These are phyloP conservation scores for Paramecium pentaurelia DNA, from an alignment of 73 alveolate species.

Conservation along the genomic window DNA sequence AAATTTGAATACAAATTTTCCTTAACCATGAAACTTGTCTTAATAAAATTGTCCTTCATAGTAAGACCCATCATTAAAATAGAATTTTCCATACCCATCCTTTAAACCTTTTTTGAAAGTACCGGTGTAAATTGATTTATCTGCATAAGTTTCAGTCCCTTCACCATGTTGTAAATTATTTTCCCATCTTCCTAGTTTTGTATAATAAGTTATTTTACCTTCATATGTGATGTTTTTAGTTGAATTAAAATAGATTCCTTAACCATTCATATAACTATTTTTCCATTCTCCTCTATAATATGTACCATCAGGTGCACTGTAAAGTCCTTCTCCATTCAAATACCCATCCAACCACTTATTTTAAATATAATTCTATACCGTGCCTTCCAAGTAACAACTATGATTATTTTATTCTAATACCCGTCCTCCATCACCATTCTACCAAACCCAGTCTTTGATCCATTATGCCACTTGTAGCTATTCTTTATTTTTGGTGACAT, in stretches of 20 bases:
- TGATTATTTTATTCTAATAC: conserved; percentile 12
- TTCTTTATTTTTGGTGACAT: background rate
- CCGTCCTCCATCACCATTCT: background rate
- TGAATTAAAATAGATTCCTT: background rate
- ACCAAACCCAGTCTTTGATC: background rate
- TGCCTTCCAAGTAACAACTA: conserved; percentile 7
- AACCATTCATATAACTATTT: background rate
- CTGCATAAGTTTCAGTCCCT: background rate
- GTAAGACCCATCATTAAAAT: background rate
- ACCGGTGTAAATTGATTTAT: background rate
- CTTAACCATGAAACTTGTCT: background rate
- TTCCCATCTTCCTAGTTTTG: background rate
- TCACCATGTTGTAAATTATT: background rate
- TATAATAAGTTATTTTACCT: background rate
- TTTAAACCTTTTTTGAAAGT: background rate
- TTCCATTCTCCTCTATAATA: background rate
- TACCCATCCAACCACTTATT: conserved; percentile 1
- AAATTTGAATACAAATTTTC: background rate
- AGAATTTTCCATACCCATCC: background rate
- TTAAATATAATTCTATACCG: background rate
- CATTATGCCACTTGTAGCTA: background rate
- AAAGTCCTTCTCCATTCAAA: background rate
- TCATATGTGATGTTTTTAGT: background rate
- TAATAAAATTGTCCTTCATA: background rate
- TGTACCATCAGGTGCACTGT: background rate